phyloP scores from a whole-genome alignment of 2,329 filamentous ascomycete species.

The Trichoderma aggressivum region DNA sequence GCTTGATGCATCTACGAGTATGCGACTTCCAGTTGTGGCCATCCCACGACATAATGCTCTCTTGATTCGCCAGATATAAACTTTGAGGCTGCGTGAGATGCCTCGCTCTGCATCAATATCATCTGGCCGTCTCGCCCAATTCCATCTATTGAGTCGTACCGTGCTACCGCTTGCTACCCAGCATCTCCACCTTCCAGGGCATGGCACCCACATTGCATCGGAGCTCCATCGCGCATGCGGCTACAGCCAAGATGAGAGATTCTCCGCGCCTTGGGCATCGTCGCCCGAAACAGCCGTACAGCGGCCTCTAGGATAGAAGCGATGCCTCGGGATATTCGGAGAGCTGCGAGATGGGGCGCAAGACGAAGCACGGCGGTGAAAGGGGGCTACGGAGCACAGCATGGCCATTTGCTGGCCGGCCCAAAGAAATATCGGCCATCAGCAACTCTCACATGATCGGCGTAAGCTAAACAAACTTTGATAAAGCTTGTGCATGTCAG shows the following conservation, averaged over 20 bases:
- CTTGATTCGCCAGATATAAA: not conserved
- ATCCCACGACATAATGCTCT: not conserved
- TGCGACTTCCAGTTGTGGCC: not conserved
- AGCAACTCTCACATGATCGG: not conserved
- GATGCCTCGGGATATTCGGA: not conserved
- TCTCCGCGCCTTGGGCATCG: not conserved
- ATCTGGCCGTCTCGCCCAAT: not conserved
- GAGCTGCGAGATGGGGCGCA: not conserved
- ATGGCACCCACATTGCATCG: constrained; percentile 9
- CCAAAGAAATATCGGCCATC: not conserved
- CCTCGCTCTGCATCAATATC: not conserved
- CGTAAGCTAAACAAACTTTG: not conserved
- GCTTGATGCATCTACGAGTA: not conserved
- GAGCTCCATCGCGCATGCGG: constrained; percentile 10
- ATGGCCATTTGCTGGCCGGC: not conserved
- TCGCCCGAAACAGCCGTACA: constrained; percentile 15
- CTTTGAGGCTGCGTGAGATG: not conserved
- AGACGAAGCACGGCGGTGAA: not conserved
- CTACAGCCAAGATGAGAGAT: constrained; percentile 3
- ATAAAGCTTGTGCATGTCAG: not conserved
- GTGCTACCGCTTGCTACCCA: not conserved
- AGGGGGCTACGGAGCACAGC: not conserved
- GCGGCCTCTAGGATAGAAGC: not conserved
- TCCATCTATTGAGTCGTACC: not conserved
- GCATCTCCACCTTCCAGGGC: constrained; percentile 5